phyloP scores from a whole-genome alignment of 768 basidiomycete species.

The Astraeus odoratus region DNA sequence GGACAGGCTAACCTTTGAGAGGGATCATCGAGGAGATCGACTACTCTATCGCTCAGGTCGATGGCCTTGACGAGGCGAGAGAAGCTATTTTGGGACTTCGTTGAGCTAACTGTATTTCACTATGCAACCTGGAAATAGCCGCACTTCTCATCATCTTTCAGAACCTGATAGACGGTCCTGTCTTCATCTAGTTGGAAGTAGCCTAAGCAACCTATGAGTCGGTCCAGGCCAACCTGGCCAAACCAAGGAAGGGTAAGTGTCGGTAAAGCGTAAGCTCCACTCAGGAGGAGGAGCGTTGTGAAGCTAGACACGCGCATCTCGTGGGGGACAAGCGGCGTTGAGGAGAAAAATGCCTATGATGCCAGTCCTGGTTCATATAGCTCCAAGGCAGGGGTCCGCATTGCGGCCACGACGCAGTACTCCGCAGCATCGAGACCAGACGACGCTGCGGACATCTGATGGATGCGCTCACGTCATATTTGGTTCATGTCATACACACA shows the following conservation, averaged over 20 bases:
- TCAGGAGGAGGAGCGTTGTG: slow-evolving; percentile 10
- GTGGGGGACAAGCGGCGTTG: neutral
- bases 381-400: neutral
- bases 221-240: slow-evolving; percentile 13
- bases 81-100: slow-evolving; percentile 24
- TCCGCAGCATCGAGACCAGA: slow-evolving; percentile 6
- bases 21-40: slow-evolving; percentile 33
- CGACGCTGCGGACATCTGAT: neutral
- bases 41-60: slow-evolving; percentile 33
- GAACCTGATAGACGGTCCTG: slow-evolving; percentile 24
- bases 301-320: slow-evolving; percentile 13
- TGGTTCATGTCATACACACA: too few species aligned
- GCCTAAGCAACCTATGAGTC: slow-evolving; percentile 3
- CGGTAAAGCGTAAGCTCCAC: slow-evolving; percentile 13
- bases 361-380: neutral
- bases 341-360: neutral
- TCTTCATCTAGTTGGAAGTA: slow-evolving; percentile 5
- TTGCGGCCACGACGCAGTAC: neutral
- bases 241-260: slow-evolving; percentile 18
- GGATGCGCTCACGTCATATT: neutral
- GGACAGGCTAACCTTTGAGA: slow-evolving; percentile 24
- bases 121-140: neutral
- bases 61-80: slow-evolving; percentile 35
- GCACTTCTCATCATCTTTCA: slow-evolving; percentile 18
- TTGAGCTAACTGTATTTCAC: neutral